These are phyloP conservation scores for Physcia stellaris DNA, from an alignment of 495 filamentous ascomycete genomes.

Conservation along the genomic window DNA sequence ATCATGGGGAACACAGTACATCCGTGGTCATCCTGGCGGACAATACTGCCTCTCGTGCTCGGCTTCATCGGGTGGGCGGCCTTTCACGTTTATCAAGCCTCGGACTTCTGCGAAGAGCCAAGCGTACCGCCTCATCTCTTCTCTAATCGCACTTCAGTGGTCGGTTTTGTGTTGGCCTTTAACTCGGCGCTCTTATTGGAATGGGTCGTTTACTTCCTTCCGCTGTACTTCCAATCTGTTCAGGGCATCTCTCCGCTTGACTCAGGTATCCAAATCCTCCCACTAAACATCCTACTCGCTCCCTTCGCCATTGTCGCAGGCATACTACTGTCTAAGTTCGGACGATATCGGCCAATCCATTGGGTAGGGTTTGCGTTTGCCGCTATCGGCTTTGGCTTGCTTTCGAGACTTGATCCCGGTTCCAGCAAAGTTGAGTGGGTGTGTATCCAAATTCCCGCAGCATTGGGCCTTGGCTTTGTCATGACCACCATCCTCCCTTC, in stretches of 20 bases:
- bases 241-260: slow-evolving; percentile 15
- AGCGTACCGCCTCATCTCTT: slow-evolving; percentile 13
- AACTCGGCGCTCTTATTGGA: slow-evolving; percentile 10
- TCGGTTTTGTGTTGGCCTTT: slow-evolving; percentile 16
- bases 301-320: slow-evolving; percentile 21
- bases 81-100: slow-evolving; percentile 8
- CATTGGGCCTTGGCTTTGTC: slow-evolving; percentile 21
- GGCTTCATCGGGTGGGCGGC: slow-evolving; percentile 12
- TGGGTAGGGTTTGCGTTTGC: slow-evolving; percentile 24
- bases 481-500: slow-evolving; percentile 24
- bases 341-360: slow-evolving; percentile 33
- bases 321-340: slow-evolving; percentile 24
- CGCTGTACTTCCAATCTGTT: slow-evolving; percentile 35
- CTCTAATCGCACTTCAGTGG: slow-evolving; percentile 12
- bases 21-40: slow-evolving; percentile 36
- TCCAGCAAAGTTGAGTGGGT: slow-evolving; percentile 19
- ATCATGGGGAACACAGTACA: slow-evolving; percentile 43
- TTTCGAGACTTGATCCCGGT: slow-evolving; percentile 20
- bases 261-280: slow-evolving; percentile 28
- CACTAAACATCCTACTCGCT: slow-evolving; percentile 20
- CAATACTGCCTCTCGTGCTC: slow-evolving; percentile 20
- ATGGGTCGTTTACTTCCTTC: slow-evolving; percentile 32
- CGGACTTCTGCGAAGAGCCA: slow-evolving; percentile 8
- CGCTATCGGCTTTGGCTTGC: slow-evolving; percentile 28
- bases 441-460: slow-evolving; percentile 18